phyloP scores from a whole-genome alignment of 495 filamentous ascomycete species.

The Aspergillus leporis region DNA sequence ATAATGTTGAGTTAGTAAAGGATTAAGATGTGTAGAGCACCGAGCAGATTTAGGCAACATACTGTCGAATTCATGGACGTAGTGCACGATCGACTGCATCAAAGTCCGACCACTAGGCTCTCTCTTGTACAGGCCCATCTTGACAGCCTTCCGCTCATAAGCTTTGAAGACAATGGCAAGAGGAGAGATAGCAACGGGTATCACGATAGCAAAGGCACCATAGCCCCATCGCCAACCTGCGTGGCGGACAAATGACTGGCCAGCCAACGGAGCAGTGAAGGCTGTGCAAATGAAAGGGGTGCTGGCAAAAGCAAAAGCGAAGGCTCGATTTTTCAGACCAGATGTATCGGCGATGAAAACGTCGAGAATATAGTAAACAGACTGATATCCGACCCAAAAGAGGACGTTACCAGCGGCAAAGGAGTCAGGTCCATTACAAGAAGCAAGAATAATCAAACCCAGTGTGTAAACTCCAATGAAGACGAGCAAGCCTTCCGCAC shows the following conservation, averaged over 20 bases:
- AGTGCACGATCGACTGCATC: slow-evolving; percentile 50
- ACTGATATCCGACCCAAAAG: slow-evolving; percentile 60
- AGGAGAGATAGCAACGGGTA: slow-evolving; percentile 56
- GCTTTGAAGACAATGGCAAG: slow-evolving; percentile 53
- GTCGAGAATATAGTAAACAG: slow-evolving; percentile 55
- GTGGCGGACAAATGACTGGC: slow-evolving; percentile 46
- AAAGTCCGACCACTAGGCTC: slow-evolving; percentile 47
- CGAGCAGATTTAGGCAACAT: slow-evolving; percentile 19
- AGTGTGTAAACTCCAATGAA: slow-evolving; percentile 39
- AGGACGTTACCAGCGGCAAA: slow-evolving; percentile 55
- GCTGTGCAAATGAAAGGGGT: slow-evolving; percentile 67
- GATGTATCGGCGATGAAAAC: slow-evolving; percentile 71
- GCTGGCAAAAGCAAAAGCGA: slow-evolving; percentile 61
- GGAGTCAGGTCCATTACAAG: slow-evolving; percentile 44
- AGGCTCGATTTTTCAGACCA: slow-evolving; percentile 59
- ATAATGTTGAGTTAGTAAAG: not conserved
- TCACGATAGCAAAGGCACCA: slow-evolving; percentile 61
- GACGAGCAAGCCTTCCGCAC: slow-evolving; percentile 53
- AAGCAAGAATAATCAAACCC: slow-evolving; percentile 52
- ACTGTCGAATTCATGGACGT: slow-evolving; percentile 63
- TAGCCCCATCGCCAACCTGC: slow-evolving; percentile 64
- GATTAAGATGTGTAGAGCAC: not conserved
- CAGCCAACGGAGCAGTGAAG: slow-evolving; percentile 38
- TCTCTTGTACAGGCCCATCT: slow-evolving; percentile 36
- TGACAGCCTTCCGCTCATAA: slow-evolving; percentile 62